These are phyloP conservation scores for Colletotrichum liriopes DNA, from an alignment of 2,329 filamentous ascomycete species.

Conservation along the genomic window DNA sequence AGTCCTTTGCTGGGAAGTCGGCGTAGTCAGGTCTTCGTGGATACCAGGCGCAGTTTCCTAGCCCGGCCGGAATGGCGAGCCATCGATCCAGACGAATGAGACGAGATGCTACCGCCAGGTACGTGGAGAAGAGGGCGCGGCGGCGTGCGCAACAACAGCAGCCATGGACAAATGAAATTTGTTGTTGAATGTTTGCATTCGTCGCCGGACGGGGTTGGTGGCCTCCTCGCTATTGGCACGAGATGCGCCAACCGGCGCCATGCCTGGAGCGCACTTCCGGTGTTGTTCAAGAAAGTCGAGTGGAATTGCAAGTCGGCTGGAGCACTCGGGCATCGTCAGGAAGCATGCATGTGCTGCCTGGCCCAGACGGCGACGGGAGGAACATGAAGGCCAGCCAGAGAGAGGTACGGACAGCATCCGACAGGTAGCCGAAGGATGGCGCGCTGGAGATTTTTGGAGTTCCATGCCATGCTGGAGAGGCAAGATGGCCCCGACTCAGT, in stretches of 20 bases:
- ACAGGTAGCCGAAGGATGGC: neutral
- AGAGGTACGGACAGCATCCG: neutral
- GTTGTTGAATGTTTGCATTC: conserved; percentile 31
- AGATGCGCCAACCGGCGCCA: conserved; percentile 11
- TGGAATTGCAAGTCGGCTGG: neutral
- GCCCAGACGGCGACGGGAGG: neutral
- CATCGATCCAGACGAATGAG: conserved; percentile 32
- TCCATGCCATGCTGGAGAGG: neutral
- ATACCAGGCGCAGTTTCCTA: conserved; percentile 10
- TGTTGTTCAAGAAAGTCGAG: neutral
- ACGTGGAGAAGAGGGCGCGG: conserved; percentile 24
- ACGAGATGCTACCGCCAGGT: neutral
- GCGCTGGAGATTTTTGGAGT: neutral
- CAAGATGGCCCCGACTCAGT: conserved; percentile 1
- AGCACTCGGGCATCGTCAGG: neutral
- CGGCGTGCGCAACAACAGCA: conserved; percentile 23
- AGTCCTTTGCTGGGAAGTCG: conserved; percentile 9
- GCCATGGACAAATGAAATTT: conserved; percentile 20
- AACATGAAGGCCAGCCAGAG: neutral
- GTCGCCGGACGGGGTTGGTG: neutral
- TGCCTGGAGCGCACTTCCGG: neutral
- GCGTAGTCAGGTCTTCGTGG: conserved; percentile 7
- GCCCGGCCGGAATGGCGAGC: conserved; percentile 28
- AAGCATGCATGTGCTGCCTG: neutral
- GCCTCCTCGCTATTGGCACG: neutral